phyloP scores from a whole-genome alignment of 768 basidiomycete genomes.

The Boletellus emodensis region DNA sequence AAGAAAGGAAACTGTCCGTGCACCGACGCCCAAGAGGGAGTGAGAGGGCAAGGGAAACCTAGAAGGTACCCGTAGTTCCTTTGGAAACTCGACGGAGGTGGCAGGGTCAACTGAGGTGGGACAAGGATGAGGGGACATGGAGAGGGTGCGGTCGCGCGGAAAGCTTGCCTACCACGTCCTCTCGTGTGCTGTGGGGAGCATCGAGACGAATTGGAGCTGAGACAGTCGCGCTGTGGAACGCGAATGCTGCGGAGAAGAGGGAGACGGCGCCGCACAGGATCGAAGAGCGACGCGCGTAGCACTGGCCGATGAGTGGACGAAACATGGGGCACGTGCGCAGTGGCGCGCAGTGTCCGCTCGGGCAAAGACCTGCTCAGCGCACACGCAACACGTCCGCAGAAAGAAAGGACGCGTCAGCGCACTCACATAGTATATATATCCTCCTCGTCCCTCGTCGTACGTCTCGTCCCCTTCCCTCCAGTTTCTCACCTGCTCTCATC shows the following conservation, averaged over 20 bases:
- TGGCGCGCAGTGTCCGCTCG: neutral
- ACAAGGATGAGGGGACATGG: neutral
- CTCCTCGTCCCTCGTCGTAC: constrained; percentile 16
- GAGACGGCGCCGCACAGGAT: constrained; percentile 34
- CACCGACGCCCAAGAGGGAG: constrained; percentile 78
- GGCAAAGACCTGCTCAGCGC: neutral
- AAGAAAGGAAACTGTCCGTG: constrained; percentile 85
- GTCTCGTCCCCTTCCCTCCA: constrained; percentile 20
- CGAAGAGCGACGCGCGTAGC: neutral
- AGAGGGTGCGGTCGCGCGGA: too few species aligned
- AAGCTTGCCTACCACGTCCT: constrained; percentile 23
- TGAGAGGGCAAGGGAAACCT: constrained; percentile 59
- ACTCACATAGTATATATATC: constrained; percentile 13
- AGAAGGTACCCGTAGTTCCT: constrained; percentile 56
- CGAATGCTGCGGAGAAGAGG: constrained; percentile 27
- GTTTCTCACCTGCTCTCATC: constrained; percentile 17
- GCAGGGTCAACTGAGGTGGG: constrained; percentile 58
- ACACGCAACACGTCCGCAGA: constrained; percentile 16
- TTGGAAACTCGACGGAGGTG: constrained; percentile 72
- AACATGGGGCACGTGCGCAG: constrained; percentile 18
- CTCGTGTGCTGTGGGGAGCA: constrained; percentile 24
- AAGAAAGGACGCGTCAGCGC: constrained; percentile 28
- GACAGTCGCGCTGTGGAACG: constrained; percentile 17
- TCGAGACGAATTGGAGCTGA: constrained; percentile 40
- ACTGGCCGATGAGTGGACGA: constrained; percentile 1